Base-by-base conservation (phyloP, 176 grass and related monocot genomes). In the Aegilops bicornis region DNA sequence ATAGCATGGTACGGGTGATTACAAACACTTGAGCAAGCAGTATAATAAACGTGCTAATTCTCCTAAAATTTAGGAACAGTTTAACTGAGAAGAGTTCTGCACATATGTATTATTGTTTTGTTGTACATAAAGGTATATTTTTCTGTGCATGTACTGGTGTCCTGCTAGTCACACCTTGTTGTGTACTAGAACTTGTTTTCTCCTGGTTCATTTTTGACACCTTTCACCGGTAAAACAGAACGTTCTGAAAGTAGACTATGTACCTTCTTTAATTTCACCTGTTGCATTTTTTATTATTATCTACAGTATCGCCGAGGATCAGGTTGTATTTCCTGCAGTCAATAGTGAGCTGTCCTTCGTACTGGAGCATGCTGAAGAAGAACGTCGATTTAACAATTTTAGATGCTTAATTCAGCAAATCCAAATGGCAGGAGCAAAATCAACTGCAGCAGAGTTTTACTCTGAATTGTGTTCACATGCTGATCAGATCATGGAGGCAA, bases 271-370 rank as follows among this genome's bases (percentile, higher is more conserved):
- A 70, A 64, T 81, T 87, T 71, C 56, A 72, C 36, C 19, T 8
- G 36, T 65, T 84, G 13, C 20, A 65, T 42, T 69, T 78, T 78
- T 65, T 89, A 58, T 86, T 78, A 85, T 81, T 29, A 33, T 22
- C 15, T 86, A 68, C 94, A 99, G 97, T 81, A 90, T 91, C 15
- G 97, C 97, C 3, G 97, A 99, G 83, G 92, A 99, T 97, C 91
- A 97, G 87, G 92, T 99, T 67, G 82, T 99, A 90, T 99, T 94
- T 93, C 97, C 97, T 86, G 90, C 97, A 33, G 97, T 99, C 12
- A 85, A 96, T 77, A 86, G 92, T 63, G 88, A 89, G 75, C 87
- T 93, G 22, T 97, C 90, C 61, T 91, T 93, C 32, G 85, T 91
- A 35, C 80, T 93, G 79, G 97, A 93, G 81, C 97, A 99, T 90